Base-by-base conservation (phyloP, 2,329 filamentous ascomycete genomes). In the Plenodomus lindquistii region DNA sequence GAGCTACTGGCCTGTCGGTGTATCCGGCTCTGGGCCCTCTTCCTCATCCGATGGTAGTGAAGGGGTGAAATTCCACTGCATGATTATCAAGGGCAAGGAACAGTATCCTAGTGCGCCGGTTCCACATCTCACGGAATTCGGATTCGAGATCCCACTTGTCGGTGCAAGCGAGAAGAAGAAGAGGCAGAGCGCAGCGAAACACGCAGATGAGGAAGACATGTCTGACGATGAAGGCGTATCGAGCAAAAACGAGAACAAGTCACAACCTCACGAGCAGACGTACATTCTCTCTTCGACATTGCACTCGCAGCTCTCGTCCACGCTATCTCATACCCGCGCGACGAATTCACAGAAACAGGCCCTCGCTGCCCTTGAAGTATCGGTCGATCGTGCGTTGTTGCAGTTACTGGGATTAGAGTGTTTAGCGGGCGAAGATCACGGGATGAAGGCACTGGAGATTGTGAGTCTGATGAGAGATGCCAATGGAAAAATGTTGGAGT, bases 11-110 rank as follows among this genome's bases (percentile, higher is more conserved):
- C 94, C 94, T 1, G 90, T 99, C 24, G 94, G 94, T 1, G 92
- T 97, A 1, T 91, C 93, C 2, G 85, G 92, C 62, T 82, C 88
- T 2, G 42, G 42, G 4, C n/a, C n/a, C n/a, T n/a, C n/a, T n/a
- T n/a, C n/a, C 4, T 29, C 45, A 6, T 35, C 41, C 65, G 92
- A 91, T 1, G 89, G 96, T 1, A 90, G 91, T 5, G 85, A 91
- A 65, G 85, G 92, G 65, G 82, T 88, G 63, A 93, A 88, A 66
- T 99, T 99, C 73, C 93, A 97, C 79, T 99, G 95, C 76, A 97
- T 99, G 74, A 97, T 99, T 63, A 85, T 99, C 67, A 99, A 99
- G 75, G 94, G 94, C 54, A 89, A 88, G 29, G 94, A 99, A 68
- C 84, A 87, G 66, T 90, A 97, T 66, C 65, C 65, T 2, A 92